Evolutionary conservation across 257 asterid species (phyloP).

Genomic region (Verbascum thapsus): DNA sequence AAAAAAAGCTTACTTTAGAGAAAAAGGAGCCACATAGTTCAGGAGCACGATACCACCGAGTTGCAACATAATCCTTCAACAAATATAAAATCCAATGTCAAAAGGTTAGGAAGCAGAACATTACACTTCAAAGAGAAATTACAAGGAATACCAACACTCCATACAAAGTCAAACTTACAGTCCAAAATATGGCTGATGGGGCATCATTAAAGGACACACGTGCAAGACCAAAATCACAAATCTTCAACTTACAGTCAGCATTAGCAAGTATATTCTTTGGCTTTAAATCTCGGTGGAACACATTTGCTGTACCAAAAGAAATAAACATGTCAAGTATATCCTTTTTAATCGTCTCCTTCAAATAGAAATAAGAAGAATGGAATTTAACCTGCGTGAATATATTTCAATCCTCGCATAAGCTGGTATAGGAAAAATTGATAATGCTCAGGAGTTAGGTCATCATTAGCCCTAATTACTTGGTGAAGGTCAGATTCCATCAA

Average conservation of each 20-base stretch:
- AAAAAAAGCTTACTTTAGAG: slow-evolving; percentile 74
- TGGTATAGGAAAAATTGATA: slow-evolving; percentile 89
- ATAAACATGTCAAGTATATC: slow-evolving; percentile 24
- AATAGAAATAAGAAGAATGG: slow-evolving; percentile 2
- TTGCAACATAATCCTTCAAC: slow-evolving; percentile 93
- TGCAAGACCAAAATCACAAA: slow-evolving; percentile 96
- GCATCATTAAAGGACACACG: slow-evolving; percentile 97
- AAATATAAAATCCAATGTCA: slow-evolving; percentile 28
- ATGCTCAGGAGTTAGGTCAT: slow-evolving; percentile 90
- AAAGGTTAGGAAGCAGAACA: slow-evolving; percentile 26
- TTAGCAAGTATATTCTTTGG: slow-evolving; percentile 96
- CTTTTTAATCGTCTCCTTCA: background rate
- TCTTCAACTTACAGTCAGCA: slow-evolving; percentile 96
- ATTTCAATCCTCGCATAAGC: slow-evolving; percentile 91
- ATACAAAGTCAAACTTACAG: slow-evolving; percentile 51
- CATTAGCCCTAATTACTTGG: slow-evolving; percentile 95
- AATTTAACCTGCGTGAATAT: slow-evolving; percentile 69
- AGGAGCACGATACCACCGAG: slow-evolving; percentile 98
- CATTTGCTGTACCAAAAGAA: slow-evolving; percentile 62
- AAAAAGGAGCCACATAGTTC: slow-evolving; percentile 97
- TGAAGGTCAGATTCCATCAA: slow-evolving; percentile 98
- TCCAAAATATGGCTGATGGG: slow-evolving; percentile 97
- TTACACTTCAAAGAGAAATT: slow-evolving; percentile 16
- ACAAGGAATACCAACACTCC: slow-evolving; percentile 3
- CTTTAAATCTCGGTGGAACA: slow-evolving; percentile 91